Evolutionary conservation across 2,329 filamentous ascomycete species (phyloP).

Genomic region (Byssochlamys sp.): DNA sequence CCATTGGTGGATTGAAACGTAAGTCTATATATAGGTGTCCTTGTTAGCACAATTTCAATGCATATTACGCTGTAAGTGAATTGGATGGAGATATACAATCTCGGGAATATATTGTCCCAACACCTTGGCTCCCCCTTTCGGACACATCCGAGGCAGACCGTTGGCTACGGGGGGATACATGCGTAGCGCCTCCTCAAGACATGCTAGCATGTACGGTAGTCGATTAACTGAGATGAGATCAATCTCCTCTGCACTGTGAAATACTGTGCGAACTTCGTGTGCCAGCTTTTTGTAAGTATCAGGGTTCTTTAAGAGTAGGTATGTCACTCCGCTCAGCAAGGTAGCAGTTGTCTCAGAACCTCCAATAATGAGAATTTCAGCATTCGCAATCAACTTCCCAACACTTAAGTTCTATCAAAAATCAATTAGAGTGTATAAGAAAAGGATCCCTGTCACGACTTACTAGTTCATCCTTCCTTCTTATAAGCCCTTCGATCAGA

Average conservation of each 20-base stretch:
- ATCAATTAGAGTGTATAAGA: background rate
- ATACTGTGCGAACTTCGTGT: slow-evolving; percentile 33
- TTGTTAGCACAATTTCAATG: background rate
- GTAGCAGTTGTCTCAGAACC: slow-evolving; percentile 42
- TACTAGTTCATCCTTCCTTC: slow-evolving; percentile 11
- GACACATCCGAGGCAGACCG: slow-evolving; percentile 13
- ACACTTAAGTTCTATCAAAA: slow-evolving; percentile 2
- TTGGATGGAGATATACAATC: slow-evolving; percentile 6
- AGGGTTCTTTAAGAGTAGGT: slow-evolving; percentile 30
- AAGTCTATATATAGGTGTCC: slow-evolving; percentile 22
- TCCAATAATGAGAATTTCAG: slow-evolving; percentile 26
- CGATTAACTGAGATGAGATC: slow-evolving; percentile 19
- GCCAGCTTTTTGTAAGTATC: slow-evolving; percentile 20
- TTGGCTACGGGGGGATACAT: slow-evolving; percentile 29
- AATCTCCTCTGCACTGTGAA: slow-evolving; percentile 31
- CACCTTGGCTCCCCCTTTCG: slow-evolving; percentile 11
- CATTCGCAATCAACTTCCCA: slow-evolving; percentile 26
- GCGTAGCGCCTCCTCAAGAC: slow-evolving; percentile 36
- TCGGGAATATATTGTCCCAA: slow-evolving; percentile 14
- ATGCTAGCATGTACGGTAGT: slow-evolving; percentile 34
- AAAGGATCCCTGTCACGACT: background rate
- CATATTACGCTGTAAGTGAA: background rate
- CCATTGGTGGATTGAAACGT: slow-evolving; percentile 37
- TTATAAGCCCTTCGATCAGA: slow-evolving; percentile 11
- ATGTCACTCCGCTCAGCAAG: slow-evolving; percentile 33